Evolutionary conservation across 2,329 filamentous ascomycete genomes (phyloP), one percentile per base, ranked within the genome.

Genomic region (Furcasterigmium sp.): DNA sequence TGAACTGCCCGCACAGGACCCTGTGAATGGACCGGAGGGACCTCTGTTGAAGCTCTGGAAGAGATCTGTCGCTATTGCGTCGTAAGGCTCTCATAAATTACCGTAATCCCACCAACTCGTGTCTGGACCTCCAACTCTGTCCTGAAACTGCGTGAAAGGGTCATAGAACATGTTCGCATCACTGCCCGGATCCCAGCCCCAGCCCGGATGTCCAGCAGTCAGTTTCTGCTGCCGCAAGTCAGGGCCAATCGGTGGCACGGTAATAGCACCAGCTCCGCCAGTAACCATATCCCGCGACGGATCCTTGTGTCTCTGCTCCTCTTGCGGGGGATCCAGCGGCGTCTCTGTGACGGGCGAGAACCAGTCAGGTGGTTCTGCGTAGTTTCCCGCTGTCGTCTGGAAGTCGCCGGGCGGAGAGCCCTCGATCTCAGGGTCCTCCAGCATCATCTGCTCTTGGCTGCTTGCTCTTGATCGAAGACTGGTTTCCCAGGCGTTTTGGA

Each of bases 1-100:
- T 6, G 47, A 44, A 4, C 44, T 51, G 46, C 51, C 51, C 15
- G 37, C 46, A 15, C 39, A 37, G 20, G 49, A 52, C 17, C 50
- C 50, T 3, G 50, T 51, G 2, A 48, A 50, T 39, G 51, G 51
- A 3, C 35, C 13, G 9, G 35, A 44, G 9, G 51, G 50, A 2
- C 50, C 48, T 1, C 37, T 53, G 37, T 38, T 39, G 8, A 43
- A 43, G 19, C 32, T 51, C 23, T 51, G 49, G 44, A 8, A 7
- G 15, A 35, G 8, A 35, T 15, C 29, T 32, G 29, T 15, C 8
- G 8, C 13, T 13, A 32, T 4, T 3, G 32, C 15, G 3, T 35
- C 9, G 11, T 18, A 6, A 8, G 15, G 18, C 32, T 17, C 4
- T 35, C 30, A 35, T 17, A 35, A 35, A 17, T 35, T 35, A 7